Conservation (phyloP, 257 asterid species). For the Prunella vulgaris region DNA sequence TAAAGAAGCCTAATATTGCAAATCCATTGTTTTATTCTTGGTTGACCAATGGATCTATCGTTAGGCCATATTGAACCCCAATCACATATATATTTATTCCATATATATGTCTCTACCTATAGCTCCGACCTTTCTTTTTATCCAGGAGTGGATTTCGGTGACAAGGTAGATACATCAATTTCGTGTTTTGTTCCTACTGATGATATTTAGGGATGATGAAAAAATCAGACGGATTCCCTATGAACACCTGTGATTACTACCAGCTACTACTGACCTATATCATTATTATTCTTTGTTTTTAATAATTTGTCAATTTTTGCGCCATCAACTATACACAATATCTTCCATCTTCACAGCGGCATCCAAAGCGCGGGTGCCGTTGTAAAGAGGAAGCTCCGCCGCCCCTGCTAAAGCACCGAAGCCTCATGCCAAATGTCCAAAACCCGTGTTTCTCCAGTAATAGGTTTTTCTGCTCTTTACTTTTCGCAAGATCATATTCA, state of each 20-base stretch:
- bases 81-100: not conserved
- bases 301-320: no score
- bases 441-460: no score
- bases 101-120: slow-evolving; percentile 26
- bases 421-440: no score
- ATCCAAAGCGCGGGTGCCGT: no score
- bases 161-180: slow-evolving; percentile 37
- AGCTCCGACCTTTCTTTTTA: slow-evolving; percentile 22
- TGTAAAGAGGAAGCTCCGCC: no score
- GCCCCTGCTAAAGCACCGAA: no score
- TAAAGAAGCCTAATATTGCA: not conserved
- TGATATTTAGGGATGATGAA: slow-evolving; percentile 47
- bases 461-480: no score
- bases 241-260: slow-evolving; percentile 47
- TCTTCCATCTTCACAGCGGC: no score
- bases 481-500: no score
- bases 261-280: slow-evolving; percentile 81
- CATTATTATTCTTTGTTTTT: no score
- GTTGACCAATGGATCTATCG: not conserved
- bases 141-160: slow-evolving; percentile 39
- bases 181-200: not conserved
- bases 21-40: not conserved
- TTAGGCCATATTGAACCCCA: not conserved
- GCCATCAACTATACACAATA: no score
- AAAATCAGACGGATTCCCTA: slow-evolving; percentile 70